A percentile compares a stretch with the other conserved stretches of the same genome.
These are phyloP conservation scores for Cutaneotrichosporon sp. DNA, from an alignment of 1,284 basidiomycete genomes.

Conservation along the genomic window DNA sequence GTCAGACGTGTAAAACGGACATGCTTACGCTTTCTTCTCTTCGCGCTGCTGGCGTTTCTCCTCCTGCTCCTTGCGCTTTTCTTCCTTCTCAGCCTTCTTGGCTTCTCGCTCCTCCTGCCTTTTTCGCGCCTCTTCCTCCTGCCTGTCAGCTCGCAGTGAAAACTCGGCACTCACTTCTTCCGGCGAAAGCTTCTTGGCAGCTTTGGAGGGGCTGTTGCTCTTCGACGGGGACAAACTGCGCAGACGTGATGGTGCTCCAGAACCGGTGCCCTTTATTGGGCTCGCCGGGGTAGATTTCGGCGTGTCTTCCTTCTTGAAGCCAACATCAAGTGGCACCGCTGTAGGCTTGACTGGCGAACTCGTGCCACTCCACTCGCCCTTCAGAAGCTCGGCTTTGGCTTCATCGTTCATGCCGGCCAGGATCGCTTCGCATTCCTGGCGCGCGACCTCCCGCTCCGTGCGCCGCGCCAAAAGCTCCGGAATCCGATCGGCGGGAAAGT, in stretches of 20 bases:
- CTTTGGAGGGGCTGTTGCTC: constrained; percentile 28
- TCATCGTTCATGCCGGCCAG: constrained; percentile 28
- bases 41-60: constrained; percentile 9
- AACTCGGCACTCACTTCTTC: constrained; percentile 32
- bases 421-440: constrained; percentile 28
- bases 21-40: constrained; percentile 21
- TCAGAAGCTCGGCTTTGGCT: constrained; percentile 32
- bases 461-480: constrained; percentile 14
- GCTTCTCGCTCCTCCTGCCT: constrained; percentile 9
- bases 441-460: constrained; percentile 24
- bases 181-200: constrained; percentile 22
- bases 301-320: neutral
- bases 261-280: neutral
- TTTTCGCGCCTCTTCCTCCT: constrained; percentile 29
- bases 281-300: neutral
- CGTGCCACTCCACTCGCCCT: constrained; percentile 16
- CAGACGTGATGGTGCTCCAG: neutral
- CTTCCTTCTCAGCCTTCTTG: constrained; percentile 11
- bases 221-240: constrained; percentile 33
- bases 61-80: constrained; percentile 10
- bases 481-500: constrained; percentile 27
- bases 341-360: constrained; percentile 14
- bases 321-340: neutral
- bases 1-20: neutral
- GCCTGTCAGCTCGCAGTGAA: neutral